Conservation (phyloP, 2,329 filamentous ascomycete genomes). For the Epichloe aotearoae region DNA sequence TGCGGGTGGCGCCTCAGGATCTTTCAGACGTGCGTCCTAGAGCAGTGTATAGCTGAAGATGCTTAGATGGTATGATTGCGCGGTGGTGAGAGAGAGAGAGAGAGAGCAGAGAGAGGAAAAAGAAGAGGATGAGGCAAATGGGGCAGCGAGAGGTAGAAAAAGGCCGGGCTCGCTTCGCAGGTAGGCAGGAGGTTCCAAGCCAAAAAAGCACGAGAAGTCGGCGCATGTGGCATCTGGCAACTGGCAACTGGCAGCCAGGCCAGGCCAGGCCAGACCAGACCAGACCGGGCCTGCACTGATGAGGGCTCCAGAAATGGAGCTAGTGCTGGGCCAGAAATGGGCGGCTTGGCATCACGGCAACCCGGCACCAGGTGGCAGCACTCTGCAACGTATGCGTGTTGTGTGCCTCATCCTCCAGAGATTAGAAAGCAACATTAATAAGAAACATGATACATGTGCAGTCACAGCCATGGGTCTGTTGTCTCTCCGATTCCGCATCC, state of each 20-base stretch:
- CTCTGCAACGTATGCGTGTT: too few relatives aligned
- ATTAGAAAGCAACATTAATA: too few relatives aligned
- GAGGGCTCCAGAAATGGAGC: not conserved
- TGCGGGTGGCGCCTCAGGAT: slow-evolving; percentile 5
- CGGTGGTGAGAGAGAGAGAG: slow-evolving; percentile 1
- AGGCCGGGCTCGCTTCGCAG: not conserved
- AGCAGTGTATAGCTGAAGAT: slow-evolving; percentile 4
- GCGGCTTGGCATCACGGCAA: slow-evolving; percentile 2
- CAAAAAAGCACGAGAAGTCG: too few relatives aligned
- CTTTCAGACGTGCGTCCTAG: slow-evolving; percentile 2
- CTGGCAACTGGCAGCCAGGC: too few relatives aligned
- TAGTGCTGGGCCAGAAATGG: not conserved
- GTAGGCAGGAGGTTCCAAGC: not conserved
- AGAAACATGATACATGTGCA: too few relatives aligned
- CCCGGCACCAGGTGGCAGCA: not conserved
- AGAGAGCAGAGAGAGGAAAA: not conserved
- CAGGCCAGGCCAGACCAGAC: not conserved
- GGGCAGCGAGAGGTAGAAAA: slow-evolving; percentile 5
- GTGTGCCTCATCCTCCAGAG: too few relatives aligned
- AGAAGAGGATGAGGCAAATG: not conserved
- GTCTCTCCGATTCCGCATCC: too few relatives aligned
- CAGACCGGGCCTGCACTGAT: not conserved
- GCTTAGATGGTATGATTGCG: slow-evolving; percentile 7
- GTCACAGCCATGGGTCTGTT: too few relatives aligned
- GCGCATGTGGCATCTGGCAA: too few relatives aligned